Base-by-base conservation (phyloP, 345 rosid species). In the Gossypium herbaceum region DNA sequence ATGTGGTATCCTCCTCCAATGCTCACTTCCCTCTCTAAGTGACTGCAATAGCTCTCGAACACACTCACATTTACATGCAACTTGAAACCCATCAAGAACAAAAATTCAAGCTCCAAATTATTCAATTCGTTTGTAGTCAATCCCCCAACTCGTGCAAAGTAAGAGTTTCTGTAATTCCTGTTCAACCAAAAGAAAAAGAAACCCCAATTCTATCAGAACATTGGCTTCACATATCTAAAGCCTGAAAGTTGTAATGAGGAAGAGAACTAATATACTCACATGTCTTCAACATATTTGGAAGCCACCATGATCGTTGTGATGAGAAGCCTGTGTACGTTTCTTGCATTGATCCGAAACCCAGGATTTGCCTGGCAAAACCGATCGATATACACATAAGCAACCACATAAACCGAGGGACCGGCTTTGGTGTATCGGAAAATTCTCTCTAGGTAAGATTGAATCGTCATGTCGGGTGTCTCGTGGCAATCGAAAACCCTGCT, bases 41-140 rank as follows among this genome's bases (percentile, higher is more conserved):
- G 98, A 72, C 92, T 79, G 68, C 97, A 92, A 11, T 94, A 94
- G 72, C 98, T 91, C 88, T 94, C 93, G 71, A 92, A 94, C 54
- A 94, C 98, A 54, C 94, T 87, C 45, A 92, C 86, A 80, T 92
- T 94, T 54, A 94, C 98, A 78, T 92, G 97, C 81, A 94, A 56
- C 50, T 86, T 92, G 85, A 94, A 94, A 2, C 94, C 92, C 92
- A 91, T 89, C 91, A 87, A 77, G 88, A 94, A 94, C 83, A 91
- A 68, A 19, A 94, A 87, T 58, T 94, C 97, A 4, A 94, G 39
- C 76, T 94, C 98, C 88, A 94, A 47, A 2, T 81, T 83, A 83
- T 94, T 94, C 63, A 94, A 66, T 19, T 91, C 97, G n/a, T 73
- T 78, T 7, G 91, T 88, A 66, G 79, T 82, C 78, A 94, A 69